Conservation (phyloP, 116 monocot species). For the Papilionanthe hybrid region DNA sequence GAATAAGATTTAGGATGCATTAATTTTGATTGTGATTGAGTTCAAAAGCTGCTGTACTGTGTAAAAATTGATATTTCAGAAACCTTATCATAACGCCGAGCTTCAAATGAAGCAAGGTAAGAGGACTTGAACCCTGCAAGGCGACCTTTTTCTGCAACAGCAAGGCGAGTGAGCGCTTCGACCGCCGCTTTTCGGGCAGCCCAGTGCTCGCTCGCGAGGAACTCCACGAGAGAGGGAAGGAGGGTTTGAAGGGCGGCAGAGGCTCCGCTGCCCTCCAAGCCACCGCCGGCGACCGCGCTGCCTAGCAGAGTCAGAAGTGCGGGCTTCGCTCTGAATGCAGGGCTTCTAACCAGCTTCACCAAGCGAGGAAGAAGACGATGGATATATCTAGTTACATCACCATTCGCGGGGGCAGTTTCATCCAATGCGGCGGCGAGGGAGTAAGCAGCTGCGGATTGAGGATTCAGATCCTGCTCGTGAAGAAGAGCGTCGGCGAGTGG, state of each 20-base stretch:
- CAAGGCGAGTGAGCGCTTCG: constrained; percentile 55
- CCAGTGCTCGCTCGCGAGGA: constrained; percentile 82
- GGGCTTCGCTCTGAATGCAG: constrained; percentile 85
- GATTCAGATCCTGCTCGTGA: constrained; percentile 75
- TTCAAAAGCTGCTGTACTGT: too few relatives aligned
- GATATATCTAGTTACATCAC: constrained; percentile 28
- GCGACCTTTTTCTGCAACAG: constrained; percentile 37
- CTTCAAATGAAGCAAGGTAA: constrained; percentile 63
- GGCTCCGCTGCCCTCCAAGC: too few relatives aligned
- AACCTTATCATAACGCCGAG: constrained; percentile 85
- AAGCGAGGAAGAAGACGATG: constrained; percentile 63
- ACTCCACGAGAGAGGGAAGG: constrained; percentile 56
- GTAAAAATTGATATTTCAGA: too few relatives aligned
- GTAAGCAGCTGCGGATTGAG: constrained; percentile 64
- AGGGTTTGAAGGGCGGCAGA: constrained; percentile 20
- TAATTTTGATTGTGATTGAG: too few relatives aligned
- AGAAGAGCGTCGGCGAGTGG: constrained; percentile 64
- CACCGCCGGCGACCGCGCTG: constrained; percentile 41
- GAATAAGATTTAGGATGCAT: background rate
- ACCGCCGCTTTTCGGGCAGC: constrained; percentile 81
- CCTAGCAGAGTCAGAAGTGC: constrained; percentile 69
- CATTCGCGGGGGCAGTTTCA: background rate
- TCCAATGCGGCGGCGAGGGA: constrained; percentile 71
- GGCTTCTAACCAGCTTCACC: constrained; percentile 57
- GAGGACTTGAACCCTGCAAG: constrained; percentile 52